These are phyloP conservation scores for Rhizophora mangle DNA, from an alignment of 345 rosid species.

Conservation along the genomic window DNA sequence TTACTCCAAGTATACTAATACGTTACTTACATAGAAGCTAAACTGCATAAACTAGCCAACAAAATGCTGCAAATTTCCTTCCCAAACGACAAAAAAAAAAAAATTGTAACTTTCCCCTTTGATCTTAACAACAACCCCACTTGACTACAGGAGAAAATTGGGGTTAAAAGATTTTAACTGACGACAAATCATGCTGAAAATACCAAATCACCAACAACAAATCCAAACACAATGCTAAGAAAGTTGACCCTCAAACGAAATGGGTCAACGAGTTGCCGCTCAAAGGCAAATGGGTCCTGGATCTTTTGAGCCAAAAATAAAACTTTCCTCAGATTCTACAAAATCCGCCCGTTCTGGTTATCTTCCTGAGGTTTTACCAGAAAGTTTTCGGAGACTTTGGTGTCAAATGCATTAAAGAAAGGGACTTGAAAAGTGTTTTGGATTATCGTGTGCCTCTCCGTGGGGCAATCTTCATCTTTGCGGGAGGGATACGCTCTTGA, in stretches of 20 bases:
- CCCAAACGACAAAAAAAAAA: neutral
- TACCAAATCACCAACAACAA: neutral
- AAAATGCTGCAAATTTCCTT: neutral
- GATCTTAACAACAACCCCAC: too few species aligned
- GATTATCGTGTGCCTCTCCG: too few species aligned
- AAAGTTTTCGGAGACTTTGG: too few species aligned
- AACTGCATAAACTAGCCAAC: too few species aligned
- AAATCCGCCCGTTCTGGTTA: neutral
- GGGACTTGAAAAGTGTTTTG: too few species aligned
- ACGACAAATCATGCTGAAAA: neutral
- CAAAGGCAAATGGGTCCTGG: conserved; percentile 21
- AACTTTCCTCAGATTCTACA: neutral
- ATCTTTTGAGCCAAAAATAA: conserved; percentile 16
- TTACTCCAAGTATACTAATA: neutral
- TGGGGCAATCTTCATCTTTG: too few species aligned
- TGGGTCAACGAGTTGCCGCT: conserved; percentile 13
- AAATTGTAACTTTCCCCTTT: neutral
- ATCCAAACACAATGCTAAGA: neutral
- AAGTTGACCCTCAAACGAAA: conserved; percentile 16
- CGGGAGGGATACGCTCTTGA: too few species aligned
- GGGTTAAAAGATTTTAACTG: too few species aligned
- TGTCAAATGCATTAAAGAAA: too few species aligned
- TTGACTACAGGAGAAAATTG: neutral
- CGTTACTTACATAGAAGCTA: neutral
- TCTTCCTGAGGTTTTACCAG: neutral